phyloP scores from a whole-genome alignment of 192 early-diverging fungal species.

The Linnemannia exigua region DNA sequence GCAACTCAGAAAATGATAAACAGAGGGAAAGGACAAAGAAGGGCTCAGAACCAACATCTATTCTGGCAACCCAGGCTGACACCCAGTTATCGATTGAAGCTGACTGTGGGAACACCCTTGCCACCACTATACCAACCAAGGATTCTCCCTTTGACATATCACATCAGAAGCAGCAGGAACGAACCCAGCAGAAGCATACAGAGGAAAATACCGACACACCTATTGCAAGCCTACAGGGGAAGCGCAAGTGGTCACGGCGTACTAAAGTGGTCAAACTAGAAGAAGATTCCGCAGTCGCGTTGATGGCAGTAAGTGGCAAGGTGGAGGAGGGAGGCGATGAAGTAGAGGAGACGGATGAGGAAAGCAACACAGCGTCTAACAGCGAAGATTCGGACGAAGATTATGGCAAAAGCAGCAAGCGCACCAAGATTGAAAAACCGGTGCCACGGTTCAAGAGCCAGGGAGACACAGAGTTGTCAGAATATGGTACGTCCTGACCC shows the following conservation, averaged over 20 bases:
- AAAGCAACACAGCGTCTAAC: neutral
- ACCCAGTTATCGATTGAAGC: neutral
- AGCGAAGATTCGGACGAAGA: slow-evolving; percentile 4
- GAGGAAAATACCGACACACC: neutral
- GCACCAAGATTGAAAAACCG: neutral
- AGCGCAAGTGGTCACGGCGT: slow-evolving; percentile 11
- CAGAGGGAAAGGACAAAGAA: neutral
- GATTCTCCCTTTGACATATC: neutral
- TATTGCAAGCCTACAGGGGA: neutral
- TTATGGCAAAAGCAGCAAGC: neutral
- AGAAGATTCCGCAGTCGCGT: neutral
- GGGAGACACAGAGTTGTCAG: neutral
- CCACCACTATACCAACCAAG: neutral
- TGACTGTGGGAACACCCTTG: too few species aligned
- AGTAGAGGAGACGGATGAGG: neutral
- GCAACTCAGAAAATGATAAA: neutral
- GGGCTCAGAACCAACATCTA: neutral
- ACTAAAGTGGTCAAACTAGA: neutral
- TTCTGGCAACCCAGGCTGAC: neutral
- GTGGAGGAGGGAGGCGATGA: neutral
- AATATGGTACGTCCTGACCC: neutral
- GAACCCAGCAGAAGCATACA: neutral
- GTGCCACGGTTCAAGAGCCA: neutral
- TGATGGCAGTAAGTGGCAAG: neutral
- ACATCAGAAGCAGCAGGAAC: neutral